Conservation (phyloP, 768 basidiomycete genomes). For the Agrocybe praecox region DNA sequence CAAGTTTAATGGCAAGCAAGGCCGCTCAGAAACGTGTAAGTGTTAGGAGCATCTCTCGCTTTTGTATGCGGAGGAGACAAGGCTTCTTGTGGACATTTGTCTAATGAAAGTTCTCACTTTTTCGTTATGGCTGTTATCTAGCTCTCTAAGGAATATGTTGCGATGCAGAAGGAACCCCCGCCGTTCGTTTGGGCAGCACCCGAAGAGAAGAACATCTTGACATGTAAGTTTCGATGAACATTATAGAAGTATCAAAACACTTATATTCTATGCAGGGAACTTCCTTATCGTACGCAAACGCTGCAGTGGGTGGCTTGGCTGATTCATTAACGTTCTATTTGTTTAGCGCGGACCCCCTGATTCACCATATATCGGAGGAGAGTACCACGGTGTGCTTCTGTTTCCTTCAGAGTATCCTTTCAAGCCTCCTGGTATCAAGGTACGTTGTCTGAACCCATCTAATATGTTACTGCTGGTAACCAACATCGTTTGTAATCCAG, state of each 20-base stretch:
- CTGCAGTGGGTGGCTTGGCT: slow-evolving; percentile 1
- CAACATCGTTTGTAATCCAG: slow-evolving; percentile 36
- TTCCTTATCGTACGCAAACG: slow-evolving; percentile 74
- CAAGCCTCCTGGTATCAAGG: slow-evolving; percentile 97
- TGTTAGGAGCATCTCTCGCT: slow-evolving; percentile 7
- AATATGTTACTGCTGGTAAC: background rate
- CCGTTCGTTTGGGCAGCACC: slow-evolving; percentile 96
- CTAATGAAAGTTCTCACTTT: slow-evolving; percentile 10
- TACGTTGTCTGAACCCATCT: slow-evolving; percentile 29
- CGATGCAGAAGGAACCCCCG: slow-evolving; percentile 92
- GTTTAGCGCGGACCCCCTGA: slow-evolving; percentile 90
- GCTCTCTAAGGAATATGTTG: slow-evolving; percentile 87
- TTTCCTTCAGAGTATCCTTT: slow-evolving; percentile 97
- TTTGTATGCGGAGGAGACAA: slow-evolving; percentile 6
- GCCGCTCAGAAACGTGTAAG: slow-evolving; percentile 83
- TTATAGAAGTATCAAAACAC: background rate
- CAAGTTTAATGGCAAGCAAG: slow-evolving; percentile 72
- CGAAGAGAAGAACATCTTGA: slow-evolving; percentile 97
- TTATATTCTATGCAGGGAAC: slow-evolving; percentile 65
- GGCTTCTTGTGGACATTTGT: background rate
- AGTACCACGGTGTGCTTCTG: slow-evolving; percentile 90
- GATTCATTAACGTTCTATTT: slow-evolving; percentile 14
- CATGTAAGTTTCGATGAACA: slow-evolving; percentile 59
- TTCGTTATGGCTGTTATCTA: slow-evolving; percentile 27
- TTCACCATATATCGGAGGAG: slow-evolving; percentile 87